Evolutionary conservation across 108 stramenopile species (phyloP).

Genomic region (Cylindrotheca fusiformis): DNA sequence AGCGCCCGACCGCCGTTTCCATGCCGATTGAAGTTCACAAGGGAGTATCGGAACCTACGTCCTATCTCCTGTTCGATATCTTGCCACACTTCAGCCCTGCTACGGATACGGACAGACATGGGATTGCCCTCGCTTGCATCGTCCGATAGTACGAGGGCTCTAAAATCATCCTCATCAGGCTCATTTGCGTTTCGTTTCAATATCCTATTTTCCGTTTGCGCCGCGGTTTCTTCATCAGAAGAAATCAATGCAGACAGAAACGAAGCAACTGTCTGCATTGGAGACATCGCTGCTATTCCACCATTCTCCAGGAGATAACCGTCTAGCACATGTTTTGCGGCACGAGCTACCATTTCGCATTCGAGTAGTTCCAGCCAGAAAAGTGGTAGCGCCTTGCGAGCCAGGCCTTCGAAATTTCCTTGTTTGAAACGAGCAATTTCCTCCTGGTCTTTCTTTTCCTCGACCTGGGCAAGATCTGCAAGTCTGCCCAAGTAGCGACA

Average conservation of each 20-base stretch:
- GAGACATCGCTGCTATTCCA: conserved; percentile 47
- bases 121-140: conserved; percentile 44
- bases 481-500: conserved; percentile 93
- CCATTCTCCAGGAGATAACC: conserved; percentile 61
- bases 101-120: conserved; percentile 22
- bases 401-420: conserved; percentile 30
- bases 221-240: conserved; percentile 74
- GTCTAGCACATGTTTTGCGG: conserved; percentile 87
- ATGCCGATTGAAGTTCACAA: conserved; percentile 61
- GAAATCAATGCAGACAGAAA: conserved; percentile 88
- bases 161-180: conserved; percentile 58
- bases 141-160: conserved; percentile 41
- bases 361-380: conserved; percentile 94
- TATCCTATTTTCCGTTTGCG: conserved; percentile 66
- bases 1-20: conserved; percentile 35
- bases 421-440: conserved; percentile 39
- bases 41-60: conserved; percentile 65
- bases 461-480: conserved; percentile 68
- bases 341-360: conserved; percentile 96
- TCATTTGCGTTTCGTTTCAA: conserved; percentile 28
- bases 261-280: conserved; percentile 75
- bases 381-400: conserved; percentile 72
- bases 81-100: conserved; percentile 62
- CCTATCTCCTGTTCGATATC: conserved; percentile 80
- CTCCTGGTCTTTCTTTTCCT: conserved; percentile 74